These are phyloP conservation scores for Scheffersomyces illinoinensis DNA, from an alignment of 1,139 yeast species.

Conservation along the genomic window DNA sequence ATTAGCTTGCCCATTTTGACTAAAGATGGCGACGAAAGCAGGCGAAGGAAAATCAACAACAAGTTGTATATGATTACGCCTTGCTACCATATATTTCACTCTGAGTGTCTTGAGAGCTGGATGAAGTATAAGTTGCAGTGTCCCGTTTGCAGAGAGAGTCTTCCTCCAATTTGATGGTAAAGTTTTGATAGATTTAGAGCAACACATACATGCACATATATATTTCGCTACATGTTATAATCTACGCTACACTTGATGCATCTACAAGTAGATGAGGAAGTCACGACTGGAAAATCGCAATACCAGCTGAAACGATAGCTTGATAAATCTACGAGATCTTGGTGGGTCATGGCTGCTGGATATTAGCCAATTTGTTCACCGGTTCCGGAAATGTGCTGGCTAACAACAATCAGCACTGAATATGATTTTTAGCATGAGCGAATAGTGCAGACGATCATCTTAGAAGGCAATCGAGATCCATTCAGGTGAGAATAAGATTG, in stretches of 20 bases:
- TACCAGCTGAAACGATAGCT: neutral
- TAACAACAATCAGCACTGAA: neutral
- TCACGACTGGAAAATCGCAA: neutral
- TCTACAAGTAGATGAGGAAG: neutral
- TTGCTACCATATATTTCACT: slow-evolving; percentile 86
- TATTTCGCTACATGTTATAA: neutral
- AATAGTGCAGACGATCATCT: too few species aligned
- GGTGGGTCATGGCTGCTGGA: neutral
- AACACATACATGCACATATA: neutral
- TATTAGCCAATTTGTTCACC: neutral
- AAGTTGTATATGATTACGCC: slow-evolving; percentile 85
- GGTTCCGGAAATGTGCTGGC: neutral
- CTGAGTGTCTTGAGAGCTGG: slow-evolving; percentile 87
- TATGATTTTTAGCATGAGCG: neutral
- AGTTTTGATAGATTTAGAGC: neutral
- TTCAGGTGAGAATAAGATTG: neutral
- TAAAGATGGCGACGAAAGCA: slow-evolving; percentile 16
- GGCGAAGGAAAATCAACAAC: slow-evolving; percentile 22
- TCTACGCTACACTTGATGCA: neutral
- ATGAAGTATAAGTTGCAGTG: slow-evolving; percentile 91
- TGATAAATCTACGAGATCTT: neutral
- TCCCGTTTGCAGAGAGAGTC: slow-evolving; percentile 84
- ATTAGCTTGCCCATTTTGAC: slow-evolving; percentile 61
- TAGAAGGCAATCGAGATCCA: neutral
- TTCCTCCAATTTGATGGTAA: slow-evolving; percentile 63